Percentiles rank a stretch among this genome's conserved stretches.
Conservation (phyloP, 305 asterid species). For the Fraxinus greggii region DNA sequence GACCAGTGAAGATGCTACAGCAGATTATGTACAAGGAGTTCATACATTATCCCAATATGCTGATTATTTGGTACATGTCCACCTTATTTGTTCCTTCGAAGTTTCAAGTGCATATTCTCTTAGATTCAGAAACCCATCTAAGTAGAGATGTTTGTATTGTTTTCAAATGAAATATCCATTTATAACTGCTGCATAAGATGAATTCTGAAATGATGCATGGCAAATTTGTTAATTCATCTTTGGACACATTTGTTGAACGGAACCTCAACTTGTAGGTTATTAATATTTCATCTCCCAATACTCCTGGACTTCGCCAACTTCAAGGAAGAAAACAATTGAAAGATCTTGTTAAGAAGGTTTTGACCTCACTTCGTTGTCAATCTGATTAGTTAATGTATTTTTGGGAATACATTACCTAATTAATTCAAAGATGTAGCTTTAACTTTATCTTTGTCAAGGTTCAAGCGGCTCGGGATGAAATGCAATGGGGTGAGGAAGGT, state of each 20-base stretch:
- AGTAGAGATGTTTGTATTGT: not conserved
- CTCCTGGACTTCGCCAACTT: slow-evolving; percentile 95
- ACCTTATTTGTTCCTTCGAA: not conserved
- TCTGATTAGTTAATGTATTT: not conserved
- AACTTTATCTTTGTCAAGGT: slow-evolving; percentile 44
- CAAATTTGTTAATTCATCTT: not conserved
- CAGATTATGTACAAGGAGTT: slow-evolving; percentile 99
- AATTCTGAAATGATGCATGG: not conserved
- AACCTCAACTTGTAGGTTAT: slow-evolving; percentile 52
- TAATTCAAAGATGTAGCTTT: not conserved
- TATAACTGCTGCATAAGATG: not conserved
- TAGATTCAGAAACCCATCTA: not conserved
- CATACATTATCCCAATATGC: slow-evolving; percentile 97
- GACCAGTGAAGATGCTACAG: slow-evolving; percentile 91
- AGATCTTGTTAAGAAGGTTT: slow-evolving; percentile 94
- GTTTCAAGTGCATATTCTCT: not conserved
- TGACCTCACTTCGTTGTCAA: slow-evolving; percentile 14
- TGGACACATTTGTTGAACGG: slow-evolving; percentile 9
- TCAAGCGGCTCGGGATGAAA: slow-evolving; percentile 98
- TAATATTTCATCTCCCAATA: slow-evolving; percentile 93
- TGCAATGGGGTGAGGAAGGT: slow-evolving; percentile 99
- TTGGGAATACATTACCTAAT: not conserved
- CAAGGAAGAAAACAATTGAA: slow-evolving; percentile 93
- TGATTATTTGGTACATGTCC: slow-evolving; percentile 76
- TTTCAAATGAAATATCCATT: not conserved